Evolutionary conservation across 257 asterid species (phyloP), one percentile per base, ranked within the genome.

Genomic region (Penstemon newberryi): DNA sequence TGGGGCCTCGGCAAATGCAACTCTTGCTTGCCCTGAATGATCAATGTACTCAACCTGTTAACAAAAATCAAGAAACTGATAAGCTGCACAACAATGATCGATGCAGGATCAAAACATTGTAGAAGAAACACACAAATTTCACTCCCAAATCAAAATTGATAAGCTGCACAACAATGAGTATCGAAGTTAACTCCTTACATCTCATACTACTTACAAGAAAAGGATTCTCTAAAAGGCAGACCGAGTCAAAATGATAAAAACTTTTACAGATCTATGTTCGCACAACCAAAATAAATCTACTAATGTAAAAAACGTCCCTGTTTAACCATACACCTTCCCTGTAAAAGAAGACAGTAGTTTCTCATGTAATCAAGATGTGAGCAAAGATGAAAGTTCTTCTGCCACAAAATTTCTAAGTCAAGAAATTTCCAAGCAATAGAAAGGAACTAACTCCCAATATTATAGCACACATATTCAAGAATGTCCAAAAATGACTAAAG

Each of bases 1-100:
- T 36, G 99, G 99, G 78, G 97, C 96, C 81, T 94, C 99, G 44
- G 99, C 89, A 13, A 82, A 84, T 49, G 96, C 96, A 76, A 70
- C 74, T 77, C 77, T 84, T 56, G 80, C 84, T 74, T 89, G 91
- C 70, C 99, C 99, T n/a, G 89, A 87, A 73, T 86, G 92, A 80
- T 94, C 97, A 45, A 77, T 60, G 82, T 88, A 94, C 73, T 87
- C 95, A 37, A 93, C 97, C 99, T 93, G 86, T 25, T 18, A 66
- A 56, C 40, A 18, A 60, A 36, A 70, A 65, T 65, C 18, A 55
- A 66, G 18, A 15, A 33, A 33, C 3, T 6, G 4, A 6, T 56
- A 7, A 54, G 41, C 33, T 8, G 45, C 25, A 49, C 54, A 49
- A 49, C 6, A 49, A 7, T 12, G 10, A 3, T 25, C 33, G 33